A percentile compares a stretch with the other conserved stretches of the same genome.
Evolutionary conservation across 306 rosid genomes (phyloP).

Genomic region (Astragalus glycyphyllos): DNA sequence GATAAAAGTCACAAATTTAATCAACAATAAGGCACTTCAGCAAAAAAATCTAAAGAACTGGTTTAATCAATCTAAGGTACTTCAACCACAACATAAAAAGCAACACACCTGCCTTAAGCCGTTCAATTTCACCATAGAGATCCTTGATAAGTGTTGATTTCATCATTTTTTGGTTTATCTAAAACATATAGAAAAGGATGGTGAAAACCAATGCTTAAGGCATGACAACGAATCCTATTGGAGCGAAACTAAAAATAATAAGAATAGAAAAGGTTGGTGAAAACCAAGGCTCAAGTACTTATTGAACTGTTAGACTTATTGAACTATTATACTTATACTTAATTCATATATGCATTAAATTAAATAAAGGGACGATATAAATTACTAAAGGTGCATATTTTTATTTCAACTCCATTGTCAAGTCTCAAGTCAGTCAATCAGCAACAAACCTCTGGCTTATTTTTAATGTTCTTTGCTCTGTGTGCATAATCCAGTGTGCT

Average conservation of each 20-base stretch:
- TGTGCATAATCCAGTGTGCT: constrained; percentile 98
- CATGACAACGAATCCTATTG: neutral
- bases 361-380: neutral
- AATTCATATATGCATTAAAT: neutral
- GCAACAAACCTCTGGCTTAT: constrained; percentile 91
- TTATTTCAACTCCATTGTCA: neutral
- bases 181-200: constrained; percentile 4
- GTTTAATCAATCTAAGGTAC: neutral
- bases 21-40: neutral
- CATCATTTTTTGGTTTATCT: constrained; percentile 99
- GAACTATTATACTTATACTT: neutral
- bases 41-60: constrained; percentile 13
- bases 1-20: constrained; percentile 38
- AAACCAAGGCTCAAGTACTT: neutral
- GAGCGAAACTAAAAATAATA: neutral
- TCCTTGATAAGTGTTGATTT: constrained; percentile 95
- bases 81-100: constrained; percentile 19
- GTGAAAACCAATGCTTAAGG: neutral
- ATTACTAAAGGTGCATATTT: neutral
- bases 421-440: neutral
- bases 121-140: constrained; percentile 97
- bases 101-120: constrained; percentile 81
- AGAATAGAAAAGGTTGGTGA: too few relatives aligned
- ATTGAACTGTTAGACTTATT: neutral
- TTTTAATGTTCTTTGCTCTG: constrained; percentile 86